Base-by-base conservation (phyloP, 257 asterid genomes). In the Hygrophila difformis region DNA sequence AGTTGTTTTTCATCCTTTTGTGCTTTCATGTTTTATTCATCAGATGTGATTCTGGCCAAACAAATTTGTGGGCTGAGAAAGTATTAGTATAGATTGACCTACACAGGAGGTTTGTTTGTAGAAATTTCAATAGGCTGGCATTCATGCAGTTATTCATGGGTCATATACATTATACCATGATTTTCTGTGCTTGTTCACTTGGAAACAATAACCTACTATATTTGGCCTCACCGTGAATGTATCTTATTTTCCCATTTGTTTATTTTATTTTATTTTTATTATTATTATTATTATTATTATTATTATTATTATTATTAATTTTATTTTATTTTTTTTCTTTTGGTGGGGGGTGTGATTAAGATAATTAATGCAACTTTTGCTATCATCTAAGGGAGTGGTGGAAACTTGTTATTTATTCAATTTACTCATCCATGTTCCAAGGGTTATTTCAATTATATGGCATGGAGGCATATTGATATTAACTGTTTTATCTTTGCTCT, bases 341-440 rank as follows among this genome's bases (percentile, higher is more conserved):
- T n/a, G n/a, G n/a, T n/a, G n/a, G n/a, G n/a, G n/a, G n/a, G n/a
- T n/a, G n/a, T n/a, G n/a, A n/a, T n/a, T n/a, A n/a, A n/a, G n/a
- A n/a, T n/a, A n/a, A n/a, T n/a, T n/a, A n/a, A n/a, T n/a, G n/a
- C n/a, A n/a, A n/a, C n/a, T n/a, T n/a, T n/a, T n/a, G n/a, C n/a
- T n/a, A n/a, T n/a, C n/a, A n/a, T n/a, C n/a, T n/a, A n/a, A n/a
- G n/a, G n/a, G n/a, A n/a, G n/a, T 51, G 47, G 22, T 12, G 21
- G 8, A 3, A 36, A 14, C 19, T 44, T 33, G 37, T 34, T 23
- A 40, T 15, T 33, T 62, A 46, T 47, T 42, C 13, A 20, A n/a
- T 42, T 18, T 55, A 45, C 47, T 45, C 47, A 36, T 41, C 14
- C 26, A 12, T 54, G 42, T 41, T 36, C 37, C 37, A 9, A 12